phyloP scores from a whole-genome alignment of 495 filamentous ascomycete genomes.

The Neurospora sp. region DNA sequence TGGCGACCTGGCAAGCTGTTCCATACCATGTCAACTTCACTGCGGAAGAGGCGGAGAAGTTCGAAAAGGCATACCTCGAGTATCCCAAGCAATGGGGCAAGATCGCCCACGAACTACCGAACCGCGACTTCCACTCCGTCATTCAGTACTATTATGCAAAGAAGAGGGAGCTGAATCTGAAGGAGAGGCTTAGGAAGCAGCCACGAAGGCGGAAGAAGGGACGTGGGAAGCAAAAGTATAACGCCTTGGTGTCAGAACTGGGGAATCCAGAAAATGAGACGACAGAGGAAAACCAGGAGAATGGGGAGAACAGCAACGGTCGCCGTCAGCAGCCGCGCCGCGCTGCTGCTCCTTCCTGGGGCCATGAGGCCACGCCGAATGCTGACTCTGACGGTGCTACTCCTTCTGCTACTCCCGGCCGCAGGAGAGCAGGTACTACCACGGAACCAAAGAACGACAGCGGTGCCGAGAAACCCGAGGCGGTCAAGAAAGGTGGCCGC shows the following conservation, averaged over 20 bases:
- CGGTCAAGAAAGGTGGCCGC: conserved; percentile 29
- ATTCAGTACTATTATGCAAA: conserved; percentile 95
- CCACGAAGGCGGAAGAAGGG: conserved; percentile 52
- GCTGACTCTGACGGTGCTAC: conserved; percentile 47
- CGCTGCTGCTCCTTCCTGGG: conserved; percentile 44
- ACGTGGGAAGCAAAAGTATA: conserved; percentile 57
- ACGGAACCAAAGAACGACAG: conserved; percentile 37
- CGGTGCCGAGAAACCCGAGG: conserved; percentile 44
- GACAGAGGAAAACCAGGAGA: conserved; percentile 39
- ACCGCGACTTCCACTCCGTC: conserved; percentile 71
- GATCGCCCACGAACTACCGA: conserved; percentile 63
- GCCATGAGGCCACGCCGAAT: conserved; percentile 34
- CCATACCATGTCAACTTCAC: conserved; percentile 79
- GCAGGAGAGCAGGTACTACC: conserved; percentile 37
- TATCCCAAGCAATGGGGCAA: conserved; percentile 87
- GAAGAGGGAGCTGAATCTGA: conserved; percentile 78
- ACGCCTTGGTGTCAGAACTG: conserved; percentile 65
- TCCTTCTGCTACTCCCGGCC: conserved; percentile 35
- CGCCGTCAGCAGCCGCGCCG: conserved; percentile 38
- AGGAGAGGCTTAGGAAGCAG: conserved; percentile 68
- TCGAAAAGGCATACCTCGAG: conserved; percentile 70
- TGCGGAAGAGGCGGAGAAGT: conserved; percentile 62
- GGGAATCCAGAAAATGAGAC: conserved; percentile 47
- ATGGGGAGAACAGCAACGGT: conserved; percentile 37
- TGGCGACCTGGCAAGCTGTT: conserved; percentile 60